These are phyloP conservation scores for Eutrema japonicum DNA, from an alignment of 345 rosid genomes.

Conservation along the genomic window DNA sequence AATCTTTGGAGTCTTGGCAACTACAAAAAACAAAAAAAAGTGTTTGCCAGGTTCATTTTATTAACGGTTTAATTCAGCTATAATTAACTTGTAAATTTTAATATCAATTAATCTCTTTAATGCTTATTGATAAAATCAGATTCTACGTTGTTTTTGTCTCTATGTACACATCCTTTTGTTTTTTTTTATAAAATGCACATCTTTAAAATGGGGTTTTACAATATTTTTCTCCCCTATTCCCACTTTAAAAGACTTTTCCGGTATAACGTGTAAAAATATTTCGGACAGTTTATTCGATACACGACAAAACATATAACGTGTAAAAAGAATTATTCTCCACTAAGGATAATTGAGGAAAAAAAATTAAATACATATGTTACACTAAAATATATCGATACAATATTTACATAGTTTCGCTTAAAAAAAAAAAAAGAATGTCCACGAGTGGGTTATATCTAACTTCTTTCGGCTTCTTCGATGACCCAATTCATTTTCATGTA, in stretches of 20 bases:
- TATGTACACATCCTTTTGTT: not conserved
- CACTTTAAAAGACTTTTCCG: conserved; percentile 30
- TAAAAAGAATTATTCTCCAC: conserved; percentile 45
- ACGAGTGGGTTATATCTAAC: conserved; percentile 44
- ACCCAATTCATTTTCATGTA: conserved; percentile 21
- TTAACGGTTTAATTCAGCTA: not conserved
- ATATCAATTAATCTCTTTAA: not conserved
- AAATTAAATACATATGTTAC: conserved; percentile 8
- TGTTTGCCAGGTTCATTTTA: not conserved
- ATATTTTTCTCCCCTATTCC: not conserved
- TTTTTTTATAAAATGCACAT: not conserved
- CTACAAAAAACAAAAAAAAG: not conserved
- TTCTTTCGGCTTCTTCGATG: conserved; percentile 48
- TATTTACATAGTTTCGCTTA: not conserved
- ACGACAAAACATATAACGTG: conserved; percentile 43
- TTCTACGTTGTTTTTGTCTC: not conserved
- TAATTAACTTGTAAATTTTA: too few species aligned
- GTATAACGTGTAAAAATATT: conserved; percentile 20
- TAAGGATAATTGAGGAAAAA: conserved; percentile 22
- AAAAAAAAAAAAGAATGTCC: conserved; percentile 25
- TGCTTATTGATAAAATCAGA: not conserved
- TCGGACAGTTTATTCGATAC: conserved; percentile 28
- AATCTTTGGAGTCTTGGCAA: not conserved
- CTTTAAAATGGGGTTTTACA: conserved; percentile 12
- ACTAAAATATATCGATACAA: too few species aligned